Evolutionary conservation across 1,284 basidiomycete genomes (phyloP), one percentile per base, ranked within the genome.

Genomic region (Megacollybia platyphylla): DNA sequence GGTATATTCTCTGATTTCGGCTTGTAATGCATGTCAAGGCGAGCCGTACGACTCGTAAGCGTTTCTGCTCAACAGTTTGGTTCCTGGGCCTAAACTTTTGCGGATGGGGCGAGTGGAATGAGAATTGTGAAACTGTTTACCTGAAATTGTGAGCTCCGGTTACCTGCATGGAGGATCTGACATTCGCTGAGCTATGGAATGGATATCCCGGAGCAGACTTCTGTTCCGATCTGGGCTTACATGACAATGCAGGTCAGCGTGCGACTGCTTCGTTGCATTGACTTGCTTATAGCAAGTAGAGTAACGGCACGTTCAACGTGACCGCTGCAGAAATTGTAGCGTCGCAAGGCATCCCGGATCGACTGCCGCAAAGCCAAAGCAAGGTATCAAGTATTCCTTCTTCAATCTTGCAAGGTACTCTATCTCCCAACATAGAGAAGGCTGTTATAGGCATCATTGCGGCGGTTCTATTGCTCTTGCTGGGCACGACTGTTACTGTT

Each of bases 1-100:
- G 13, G 46, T 46, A n/a, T 49, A 49, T 46, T 48, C 46, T 9
- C 36, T 51, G 15, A 26, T 48, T n/a, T 46, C 48, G 13, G 44
- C 46, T 4, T 51, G 50, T 26, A 48, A 44, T 15, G 35, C 37
- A 26, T 48, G 48, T 34, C 50, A 51, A 36, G 32, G 38, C 9
- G 20, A 30, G 38, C 5, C 29, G 27, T 49, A 34, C 27, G 43
- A 41, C 28, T 28, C 18, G 35, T 38, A 5, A 4, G 36, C 42
- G 20, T 10, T 7, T 15, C 20, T 29, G 10, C 31, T 34, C 31
- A 34, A 11, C 27, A n/a, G 6, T 26, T 11, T 3, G 5, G 4
- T 5, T 11, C 18, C 11, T 28, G 7, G 6, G 39, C 18, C n/a
- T 13, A 18, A 29, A 26, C 13, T 17, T 20, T 38, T 5, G 2